A percentile compares a stretch with the other conserved stretches of the same genome.
Evolutionary conservation across 345 rosid species (phyloP).

Genomic region (Hirschfeldia incana): DNA sequence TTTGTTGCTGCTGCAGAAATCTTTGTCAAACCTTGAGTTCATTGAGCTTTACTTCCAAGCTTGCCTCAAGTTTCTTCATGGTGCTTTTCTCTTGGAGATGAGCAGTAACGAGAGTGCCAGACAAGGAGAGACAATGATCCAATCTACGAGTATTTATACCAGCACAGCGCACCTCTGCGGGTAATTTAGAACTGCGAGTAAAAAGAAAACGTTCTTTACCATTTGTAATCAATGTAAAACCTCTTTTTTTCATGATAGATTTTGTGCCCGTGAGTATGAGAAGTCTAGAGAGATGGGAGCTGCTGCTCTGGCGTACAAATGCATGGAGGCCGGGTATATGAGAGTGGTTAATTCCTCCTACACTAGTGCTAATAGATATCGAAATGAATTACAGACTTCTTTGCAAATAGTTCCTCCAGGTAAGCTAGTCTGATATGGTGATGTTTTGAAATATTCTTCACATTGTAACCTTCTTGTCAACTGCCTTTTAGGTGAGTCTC

Average conservation of each 20-base stretch:
- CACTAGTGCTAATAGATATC: not conserved
- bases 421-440: not conserved
- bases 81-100: not conserved
- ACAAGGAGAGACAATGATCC: not conserved
- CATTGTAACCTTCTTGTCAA: not conserved
- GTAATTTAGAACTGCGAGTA: not conserved
- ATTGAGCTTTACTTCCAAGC: conserved; percentile 2
- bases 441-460: not conserved
- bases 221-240: not conserved
- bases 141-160: not conserved
- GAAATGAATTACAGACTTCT: not conserved
- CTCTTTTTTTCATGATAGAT: not conserved
- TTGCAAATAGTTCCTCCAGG: not conserved
- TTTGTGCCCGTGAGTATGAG: not conserved
- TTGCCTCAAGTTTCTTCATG: conserved; percentile 1
- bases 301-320: not conserved
- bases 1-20: not conserved
- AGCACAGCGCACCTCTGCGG: not conserved
- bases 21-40: not conserved
- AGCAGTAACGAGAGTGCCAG: not conserved
- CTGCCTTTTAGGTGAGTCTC: not conserved
- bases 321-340: not conserved
- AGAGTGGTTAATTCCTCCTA: not conserved
- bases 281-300: not conserved
- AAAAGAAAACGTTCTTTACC: not conserved